Conservation (phyloP, 371 early-diverging fungal genomes). For the Actinomortierella wolfii region DNA sequence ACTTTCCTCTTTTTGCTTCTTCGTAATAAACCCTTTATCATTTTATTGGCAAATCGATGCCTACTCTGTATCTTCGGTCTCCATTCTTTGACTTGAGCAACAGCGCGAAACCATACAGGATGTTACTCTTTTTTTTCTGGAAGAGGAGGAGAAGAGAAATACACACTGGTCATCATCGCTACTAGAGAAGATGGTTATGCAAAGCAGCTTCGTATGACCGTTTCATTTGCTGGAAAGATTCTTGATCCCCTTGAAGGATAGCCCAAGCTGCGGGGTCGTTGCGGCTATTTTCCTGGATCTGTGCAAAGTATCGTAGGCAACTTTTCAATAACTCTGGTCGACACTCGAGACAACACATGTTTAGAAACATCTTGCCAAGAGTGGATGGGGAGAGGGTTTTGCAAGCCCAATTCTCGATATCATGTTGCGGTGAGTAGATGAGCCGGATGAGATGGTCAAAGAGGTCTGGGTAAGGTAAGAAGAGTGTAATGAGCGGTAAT, state of each 20-base stretch:
- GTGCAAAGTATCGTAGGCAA: constrained; percentile 21
- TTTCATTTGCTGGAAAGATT: constrained; percentile 5
- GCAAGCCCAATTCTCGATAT: constrained; percentile 3
- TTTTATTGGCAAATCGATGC: background rate
- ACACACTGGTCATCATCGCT: no score
- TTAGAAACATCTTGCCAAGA: constrained; percentile 12
- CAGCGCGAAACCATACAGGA: no score
- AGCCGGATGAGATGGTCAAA: constrained; percentile 12
- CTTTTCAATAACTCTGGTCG: background rate
- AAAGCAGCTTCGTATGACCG: constrained; percentile 6
- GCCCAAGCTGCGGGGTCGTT: background rate
- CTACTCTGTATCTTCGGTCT: background rate
- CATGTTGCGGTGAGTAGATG: constrained; percentile 18
- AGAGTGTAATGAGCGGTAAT: constrained; percentile 8
- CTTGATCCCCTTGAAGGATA: background rate
- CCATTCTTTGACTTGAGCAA: background rate
- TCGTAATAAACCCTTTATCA: no score
- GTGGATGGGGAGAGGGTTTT: constrained; percentile 8
- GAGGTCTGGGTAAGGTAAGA: constrained; percentile 14
- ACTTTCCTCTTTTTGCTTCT: constrained; percentile 3
- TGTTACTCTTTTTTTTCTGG: no score
- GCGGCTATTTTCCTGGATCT: background rate
- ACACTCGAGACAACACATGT: constrained; percentile 20
- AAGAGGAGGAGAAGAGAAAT: no score
- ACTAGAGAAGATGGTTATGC: constrained; percentile 4